A percentile compares a stretch with the other conserved stretches of the same genome.
These are phyloP conservation scores for Meira nashicola DNA, from an alignment of 1,284 basidiomycete genomes.

Conservation along the genomic window DNA sequence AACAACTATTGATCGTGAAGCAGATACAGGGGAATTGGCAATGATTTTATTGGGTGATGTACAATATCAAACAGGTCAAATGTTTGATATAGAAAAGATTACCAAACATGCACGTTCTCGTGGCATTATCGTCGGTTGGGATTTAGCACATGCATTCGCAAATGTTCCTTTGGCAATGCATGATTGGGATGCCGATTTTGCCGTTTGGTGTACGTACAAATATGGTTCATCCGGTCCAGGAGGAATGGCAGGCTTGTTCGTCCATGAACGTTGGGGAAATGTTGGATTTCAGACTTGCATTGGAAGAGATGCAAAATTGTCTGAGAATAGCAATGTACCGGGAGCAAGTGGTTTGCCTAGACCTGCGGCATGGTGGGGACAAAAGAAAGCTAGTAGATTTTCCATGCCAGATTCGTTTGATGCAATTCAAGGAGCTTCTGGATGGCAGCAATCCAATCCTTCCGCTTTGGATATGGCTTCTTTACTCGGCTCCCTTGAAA, in stretches of 20 bases:
- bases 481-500: conserved; percentile 43
- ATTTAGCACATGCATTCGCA: conserved; percentile 90
- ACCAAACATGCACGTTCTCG: conserved; percentile 65
- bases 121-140: conserved; percentile 87
- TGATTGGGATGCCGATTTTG: conserved; percentile 93
- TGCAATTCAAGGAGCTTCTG: conserved; percentile 81
- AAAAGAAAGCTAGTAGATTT: conserved; percentile 80
- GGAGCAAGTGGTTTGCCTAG: conserved; percentile 56
- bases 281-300: conserved; percentile 10
- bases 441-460: conserved; percentile 93
- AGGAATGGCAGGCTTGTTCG: conserved; percentile 84
- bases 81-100: conserved; percentile 78
- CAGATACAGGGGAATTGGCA: conserved; percentile 39
- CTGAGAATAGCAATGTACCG: conserved; percentile 6
- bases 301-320: not conserved
- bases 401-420: conserved; percentile 78
- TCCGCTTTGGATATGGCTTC: conserved; percentile 67
- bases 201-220: conserved; percentile 58
- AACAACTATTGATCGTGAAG: conserved; percentile 60
- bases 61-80: conserved; percentile 97
- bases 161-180: conserved; percentile 86
- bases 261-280: conserved; percentile 67
- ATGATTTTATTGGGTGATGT: conserved; percentile 44
- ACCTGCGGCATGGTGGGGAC: conserved; percentile 96
- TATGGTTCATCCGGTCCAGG: conserved; percentile 95